These are phyloP conservation scores for Trifolium pratense DNA, from an alignment of 306 rosid species.

Conservation along the genomic window DNA sequence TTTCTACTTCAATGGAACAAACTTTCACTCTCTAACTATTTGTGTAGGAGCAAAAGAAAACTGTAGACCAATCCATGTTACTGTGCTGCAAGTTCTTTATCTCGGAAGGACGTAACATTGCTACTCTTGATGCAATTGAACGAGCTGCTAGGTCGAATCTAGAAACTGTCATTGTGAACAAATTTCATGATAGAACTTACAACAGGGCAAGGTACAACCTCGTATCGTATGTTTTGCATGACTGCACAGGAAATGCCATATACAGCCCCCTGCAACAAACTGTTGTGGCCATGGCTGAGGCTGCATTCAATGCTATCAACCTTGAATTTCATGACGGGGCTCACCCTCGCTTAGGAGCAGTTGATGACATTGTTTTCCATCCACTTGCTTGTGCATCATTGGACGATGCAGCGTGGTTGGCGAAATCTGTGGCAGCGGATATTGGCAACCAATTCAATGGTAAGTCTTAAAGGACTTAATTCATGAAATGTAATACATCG, in stretches of 20 bases:
- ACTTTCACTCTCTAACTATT: neutral
- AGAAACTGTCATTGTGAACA: constrained; percentile 68
- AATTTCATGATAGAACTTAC: constrained; percentile 64
- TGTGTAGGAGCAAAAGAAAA: constrained; percentile 64
- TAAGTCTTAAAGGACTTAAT: constrained; percentile 24
- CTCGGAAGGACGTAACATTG: constrained; percentile 66
- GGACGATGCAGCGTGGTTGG: constrained; percentile 84
- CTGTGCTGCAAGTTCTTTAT: constrained; percentile 77
- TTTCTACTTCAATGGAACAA: neutral
- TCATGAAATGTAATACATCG: neutral
- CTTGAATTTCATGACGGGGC: constrained; percentile 74
- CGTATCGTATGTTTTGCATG: constrained; percentile 75
- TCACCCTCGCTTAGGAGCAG: constrained; percentile 79
- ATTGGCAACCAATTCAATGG: constrained; percentile 74
- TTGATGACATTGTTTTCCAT: constrained; percentile 87
- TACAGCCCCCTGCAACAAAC: constrained; percentile 83
- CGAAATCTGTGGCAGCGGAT: constrained; percentile 70
- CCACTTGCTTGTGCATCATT: constrained; percentile 72
- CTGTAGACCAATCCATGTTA: constrained; percentile 55
- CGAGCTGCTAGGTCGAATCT: constrained; percentile 59
- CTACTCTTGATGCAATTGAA: constrained; percentile 66
- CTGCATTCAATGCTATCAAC: constrained; percentile 66
- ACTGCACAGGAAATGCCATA: constrained; percentile 61
- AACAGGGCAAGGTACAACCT: constrained; percentile 70
- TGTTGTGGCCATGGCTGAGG: constrained; percentile 71